Percentiles rank a stretch among this genome's conserved stretches.
Conservation (phyloP, 1,139 yeast genomes). For the Starmera stellimalicola region DNA sequence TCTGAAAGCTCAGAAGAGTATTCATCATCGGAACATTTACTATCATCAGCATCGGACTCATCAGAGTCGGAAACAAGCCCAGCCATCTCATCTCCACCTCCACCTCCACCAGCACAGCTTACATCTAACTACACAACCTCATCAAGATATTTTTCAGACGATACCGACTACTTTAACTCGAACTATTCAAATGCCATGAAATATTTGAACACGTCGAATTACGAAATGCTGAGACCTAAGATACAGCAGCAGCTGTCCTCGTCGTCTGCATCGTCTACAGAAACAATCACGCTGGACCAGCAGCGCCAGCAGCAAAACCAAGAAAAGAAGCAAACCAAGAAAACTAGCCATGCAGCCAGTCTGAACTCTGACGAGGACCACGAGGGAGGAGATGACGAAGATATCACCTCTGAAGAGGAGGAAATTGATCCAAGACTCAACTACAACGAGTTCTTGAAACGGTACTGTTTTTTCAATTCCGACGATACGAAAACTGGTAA, state of each 20-base stretch:
- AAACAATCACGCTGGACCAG: slow-evolving; percentile 1
- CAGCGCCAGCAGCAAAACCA: neutral
- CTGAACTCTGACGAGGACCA: no score
- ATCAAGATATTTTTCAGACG: slow-evolving; percentile 16
- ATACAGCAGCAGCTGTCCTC: neutral
- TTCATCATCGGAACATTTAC: neutral
- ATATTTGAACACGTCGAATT: slow-evolving; percentile 1
- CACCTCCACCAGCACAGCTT: slow-evolving; percentile 4
- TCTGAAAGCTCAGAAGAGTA: neutral
- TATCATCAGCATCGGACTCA: slow-evolving; percentile 2
- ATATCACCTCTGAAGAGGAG: no score
- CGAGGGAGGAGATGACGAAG: no score
- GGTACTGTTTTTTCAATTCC: slow-evolving; percentile 18
- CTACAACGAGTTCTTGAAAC: slow-evolving; percentile 17
- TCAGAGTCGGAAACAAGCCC: slow-evolving; percentile 3
- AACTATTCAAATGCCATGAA: slow-evolving; percentile 4
- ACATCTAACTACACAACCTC: slow-evolving; percentile 4
- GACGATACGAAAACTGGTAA: slow-evolving; percentile 8
- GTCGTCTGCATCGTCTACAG: slow-evolving; percentile 2
- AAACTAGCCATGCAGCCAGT: no score
- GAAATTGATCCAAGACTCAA: slow-evolving; percentile 1
- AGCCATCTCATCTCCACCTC: neutral
- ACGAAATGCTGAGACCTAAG: neutral
- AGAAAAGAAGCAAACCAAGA: no score
- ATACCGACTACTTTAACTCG: slow-evolving; percentile 17